Conservation (phyloP, 441 rosid genomes). For the Euphorbia corollata region DNA sequence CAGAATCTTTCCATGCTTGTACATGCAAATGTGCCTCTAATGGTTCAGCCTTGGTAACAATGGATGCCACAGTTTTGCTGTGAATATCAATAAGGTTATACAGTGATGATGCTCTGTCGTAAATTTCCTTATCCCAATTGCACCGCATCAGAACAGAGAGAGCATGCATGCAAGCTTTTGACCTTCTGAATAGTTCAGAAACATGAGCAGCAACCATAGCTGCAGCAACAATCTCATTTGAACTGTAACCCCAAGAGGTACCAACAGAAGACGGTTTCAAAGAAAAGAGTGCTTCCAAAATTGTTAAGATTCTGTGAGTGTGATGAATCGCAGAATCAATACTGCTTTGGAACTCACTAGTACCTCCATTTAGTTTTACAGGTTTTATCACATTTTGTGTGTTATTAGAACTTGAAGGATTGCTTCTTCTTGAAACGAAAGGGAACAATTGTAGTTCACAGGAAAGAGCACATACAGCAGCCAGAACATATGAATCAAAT, state of each 20-base stretch:
- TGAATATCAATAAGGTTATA: constrained; percentile 93
- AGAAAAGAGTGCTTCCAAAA: constrained; percentile 92
- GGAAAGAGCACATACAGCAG: constrained; percentile 97
- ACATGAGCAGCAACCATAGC: constrained; percentile 99
- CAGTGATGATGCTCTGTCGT: constrained; percentile 71
- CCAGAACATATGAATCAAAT: constrained; percentile 94
- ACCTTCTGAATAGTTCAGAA: constrained; percentile 86
- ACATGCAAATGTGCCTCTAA: constrained; percentile 71
- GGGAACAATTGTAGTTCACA: constrained; percentile 95
- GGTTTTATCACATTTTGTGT: constrained; percentile 36
- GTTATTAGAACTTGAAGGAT: constrained; percentile 36
- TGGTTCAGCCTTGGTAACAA: constrained; percentile 92
- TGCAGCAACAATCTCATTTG: constrained; percentile 95
- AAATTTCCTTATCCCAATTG: constrained; percentile 90
- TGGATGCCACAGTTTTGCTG: constrained; percentile 91
- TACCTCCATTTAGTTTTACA: constrained; percentile 54
- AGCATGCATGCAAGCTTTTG: constrained; percentile 89
- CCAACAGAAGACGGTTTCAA: constrained; percentile 95
- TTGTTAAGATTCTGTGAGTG: constrained; percentile 81
- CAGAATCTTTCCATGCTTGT: constrained; percentile 60
- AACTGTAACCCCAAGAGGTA: constrained; percentile 93
- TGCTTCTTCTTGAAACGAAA: constrained; percentile 53
- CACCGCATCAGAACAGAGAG: constrained; percentile 82
- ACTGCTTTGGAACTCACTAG: constrained; percentile 49
- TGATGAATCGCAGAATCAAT: constrained; percentile 75